Base-by-base conservation (phyloP, 2,329 filamentous ascomycete species). In the Apiospora kogelbergensis region DNA sequence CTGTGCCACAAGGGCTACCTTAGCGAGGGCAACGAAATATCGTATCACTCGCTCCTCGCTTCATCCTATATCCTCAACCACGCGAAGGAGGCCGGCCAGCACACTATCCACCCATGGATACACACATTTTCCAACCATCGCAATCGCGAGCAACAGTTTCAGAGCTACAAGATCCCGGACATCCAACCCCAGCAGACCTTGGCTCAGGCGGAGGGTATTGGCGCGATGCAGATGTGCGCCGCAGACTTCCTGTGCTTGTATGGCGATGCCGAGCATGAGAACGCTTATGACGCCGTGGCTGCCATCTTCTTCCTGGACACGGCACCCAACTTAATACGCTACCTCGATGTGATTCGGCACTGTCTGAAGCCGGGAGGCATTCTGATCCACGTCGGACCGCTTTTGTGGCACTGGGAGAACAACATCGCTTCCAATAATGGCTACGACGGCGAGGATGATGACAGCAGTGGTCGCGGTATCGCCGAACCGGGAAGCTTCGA, bases 301-400 rank as follows among this genome's bases (percentile, higher is more conserved):
- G 93, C 92, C 2, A 93, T 97, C 13, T 99, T 98, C 82, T 99
- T 99, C 83, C 91, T 99, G 69, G 97, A 99, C 79, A 99, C 96
- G 1, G 96, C 96, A 2, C 95, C 95, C 1, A 98, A 99, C 78
- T 79, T 98, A 41, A 91, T 98, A 67, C 89, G 92, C 2, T 99
- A 99, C 77, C 88, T 99, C 42, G 90, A 97, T 77, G 91, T 94
- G 1, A 93, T 98, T 68, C 84, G 83, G 53, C 88, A 92, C 76
- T 97, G 95, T 76, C 86, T 99, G 65, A 89, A 88, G 73, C 84
- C 89, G 0, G 92, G 92, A 33, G 96, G 96, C 0, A 76, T 97
- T 4, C 93, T 97, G 84, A 87, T 97, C 76, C 99, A 99, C 76
- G 84, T 97, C 30, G 96, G 96, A 0, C 96, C 96, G 0, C 81